Evolutionary conservation across 768 basidiomycete genomes (phyloP).

Genomic region (Lentinus tigrinus): DNA sequence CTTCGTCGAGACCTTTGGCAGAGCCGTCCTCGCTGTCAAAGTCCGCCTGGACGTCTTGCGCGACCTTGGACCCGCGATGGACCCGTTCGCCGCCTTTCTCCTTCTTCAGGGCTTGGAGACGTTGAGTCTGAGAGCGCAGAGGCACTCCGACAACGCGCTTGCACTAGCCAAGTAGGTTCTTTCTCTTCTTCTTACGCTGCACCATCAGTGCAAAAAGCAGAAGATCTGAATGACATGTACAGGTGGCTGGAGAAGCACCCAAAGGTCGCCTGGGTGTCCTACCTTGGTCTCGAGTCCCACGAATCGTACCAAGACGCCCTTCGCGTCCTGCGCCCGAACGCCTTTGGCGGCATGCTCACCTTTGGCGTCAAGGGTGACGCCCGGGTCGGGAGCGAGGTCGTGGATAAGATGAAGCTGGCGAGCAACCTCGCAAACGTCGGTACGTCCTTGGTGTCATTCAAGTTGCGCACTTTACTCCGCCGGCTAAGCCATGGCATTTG

Average conservation of each 20-base stretch:
- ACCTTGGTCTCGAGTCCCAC: constrained; percentile 68
- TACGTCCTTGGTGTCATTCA: constrained; percentile 25
- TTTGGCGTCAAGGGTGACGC: constrained; percentile 70
- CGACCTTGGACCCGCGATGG: constrained; percentile 65
- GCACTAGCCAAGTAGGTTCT: constrained; percentile 54
- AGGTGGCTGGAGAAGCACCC: constrained; percentile 62
- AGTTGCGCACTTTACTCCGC: too few relatives aligned
- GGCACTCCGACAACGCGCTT: constrained; percentile 72
- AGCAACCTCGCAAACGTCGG: constrained; percentile 76
- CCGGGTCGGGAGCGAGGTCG: constrained; percentile 51
- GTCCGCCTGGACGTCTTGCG: constrained; percentile 62
- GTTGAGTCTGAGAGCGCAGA: constrained; percentile 64
- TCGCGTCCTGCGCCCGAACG: constrained; percentile 49
- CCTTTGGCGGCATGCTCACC: constrained; percentile 73
- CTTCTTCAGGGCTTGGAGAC: constrained; percentile 79
- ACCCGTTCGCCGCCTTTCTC: constrained; percentile 74
- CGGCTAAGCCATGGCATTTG: constrained; percentile 7
- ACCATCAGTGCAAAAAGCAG: too few relatives aligned
- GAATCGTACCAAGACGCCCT: constrained; percentile 58
- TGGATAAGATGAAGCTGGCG: constrained; percentile 71
- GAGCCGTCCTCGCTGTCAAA: constrained; percentile 62
- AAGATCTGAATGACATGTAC: background rate
- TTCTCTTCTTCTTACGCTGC: background rate
- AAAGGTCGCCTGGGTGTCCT: constrained; percentile 74
- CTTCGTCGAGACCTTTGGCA: constrained; percentile 66